Evolutionary conservation across 768 basidiomycete species (phyloP).

Genomic region (Flagelloscypha sp.): DNA sequence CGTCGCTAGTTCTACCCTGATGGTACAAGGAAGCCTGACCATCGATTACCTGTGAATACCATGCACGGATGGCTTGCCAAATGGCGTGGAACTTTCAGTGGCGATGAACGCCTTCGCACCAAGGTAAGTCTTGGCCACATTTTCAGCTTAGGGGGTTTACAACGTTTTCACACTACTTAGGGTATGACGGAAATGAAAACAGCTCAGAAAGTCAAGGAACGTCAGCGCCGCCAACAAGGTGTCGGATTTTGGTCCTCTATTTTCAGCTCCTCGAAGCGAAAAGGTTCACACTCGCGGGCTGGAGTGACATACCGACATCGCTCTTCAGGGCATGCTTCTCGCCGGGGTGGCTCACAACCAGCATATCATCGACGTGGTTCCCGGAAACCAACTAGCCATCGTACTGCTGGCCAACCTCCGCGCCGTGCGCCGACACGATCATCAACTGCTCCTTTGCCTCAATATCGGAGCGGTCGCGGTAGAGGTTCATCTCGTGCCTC

Average conservation of each 20-base stretch:
- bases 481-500: too few species aligned
- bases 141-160: conserved; percentile 1
- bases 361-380: too few species aligned
- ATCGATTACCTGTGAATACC: conserved; percentile 42
- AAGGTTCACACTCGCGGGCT: conserved; percentile 15
- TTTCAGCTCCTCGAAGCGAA: conserved; percentile 1
- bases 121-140: conserved; percentile 24
- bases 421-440: too few species aligned
- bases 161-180: conserved; percentile 18
- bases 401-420: too few species aligned
- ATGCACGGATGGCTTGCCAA: conserved; percentile 79
- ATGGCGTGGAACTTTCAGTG: conserved; percentile 62
- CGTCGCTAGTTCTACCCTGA: conserved; percentile 31
- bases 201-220: conserved; percentile 27
- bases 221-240: conserved; percentile 6
- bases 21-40: conserved; percentile 32
- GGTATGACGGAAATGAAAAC: conserved; percentile 68
- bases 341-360: too few species aligned
- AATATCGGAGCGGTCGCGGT: too few species aligned
- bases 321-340: too few species aligned
- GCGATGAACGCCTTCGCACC: conserved; percentile 49
- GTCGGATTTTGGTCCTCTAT: conserved; percentile 2
- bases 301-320: conserved; percentile 7
- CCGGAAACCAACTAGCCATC: too few species aligned
- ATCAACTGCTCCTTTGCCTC: too few species aligned